Percentiles rank a stretch among this genome's conserved stretches.
Conservation (phyloP, 148 eudicot species). For the Cornus kousa region DNA sequence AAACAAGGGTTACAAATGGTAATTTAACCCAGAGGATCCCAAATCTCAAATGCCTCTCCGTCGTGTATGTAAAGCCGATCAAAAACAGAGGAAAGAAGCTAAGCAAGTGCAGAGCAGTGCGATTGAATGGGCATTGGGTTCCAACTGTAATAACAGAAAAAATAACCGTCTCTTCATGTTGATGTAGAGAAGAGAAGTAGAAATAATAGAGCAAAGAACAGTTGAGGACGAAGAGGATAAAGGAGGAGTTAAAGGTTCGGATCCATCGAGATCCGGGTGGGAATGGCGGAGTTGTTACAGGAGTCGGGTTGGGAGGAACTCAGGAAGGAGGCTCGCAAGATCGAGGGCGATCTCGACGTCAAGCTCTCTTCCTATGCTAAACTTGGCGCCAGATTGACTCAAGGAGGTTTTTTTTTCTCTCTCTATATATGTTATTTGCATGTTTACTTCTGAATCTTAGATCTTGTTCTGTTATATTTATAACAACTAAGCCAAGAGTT, state of each 20-base stretch:
- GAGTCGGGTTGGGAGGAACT: slow-evolving; percentile 99
- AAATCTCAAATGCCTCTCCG: no score
- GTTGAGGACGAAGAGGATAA: not conserved
- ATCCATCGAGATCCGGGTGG: slow-evolving; percentile 1
- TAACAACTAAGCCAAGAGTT: not conserved
- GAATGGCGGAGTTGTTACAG: slow-evolving; percentile 54
- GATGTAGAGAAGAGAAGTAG: no score
- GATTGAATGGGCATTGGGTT: not conserved
- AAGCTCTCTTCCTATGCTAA: slow-evolving; percentile 93
- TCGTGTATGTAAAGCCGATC: no score
- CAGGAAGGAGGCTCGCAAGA: slow-evolving; percentile 83
- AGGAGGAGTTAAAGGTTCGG: not conserved
- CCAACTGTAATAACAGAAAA: not conserved
- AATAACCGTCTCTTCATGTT: no score
- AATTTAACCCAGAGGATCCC: no score
- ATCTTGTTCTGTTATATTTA: not conserved
- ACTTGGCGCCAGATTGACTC: slow-evolving; percentile 72
- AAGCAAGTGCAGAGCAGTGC: not conserved
- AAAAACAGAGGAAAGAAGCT: no score
- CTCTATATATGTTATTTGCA: not conserved
- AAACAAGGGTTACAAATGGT: no score
- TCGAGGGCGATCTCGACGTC: slow-evolving; percentile 95
- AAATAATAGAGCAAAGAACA: no score
- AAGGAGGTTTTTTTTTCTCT: slow-evolving; percentile 31
- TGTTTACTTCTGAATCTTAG: not conserved